phyloP scores from a whole-genome alignment of 2,329 filamentous ascomycete species.

The Ceratocystis colombiana region DNA sequence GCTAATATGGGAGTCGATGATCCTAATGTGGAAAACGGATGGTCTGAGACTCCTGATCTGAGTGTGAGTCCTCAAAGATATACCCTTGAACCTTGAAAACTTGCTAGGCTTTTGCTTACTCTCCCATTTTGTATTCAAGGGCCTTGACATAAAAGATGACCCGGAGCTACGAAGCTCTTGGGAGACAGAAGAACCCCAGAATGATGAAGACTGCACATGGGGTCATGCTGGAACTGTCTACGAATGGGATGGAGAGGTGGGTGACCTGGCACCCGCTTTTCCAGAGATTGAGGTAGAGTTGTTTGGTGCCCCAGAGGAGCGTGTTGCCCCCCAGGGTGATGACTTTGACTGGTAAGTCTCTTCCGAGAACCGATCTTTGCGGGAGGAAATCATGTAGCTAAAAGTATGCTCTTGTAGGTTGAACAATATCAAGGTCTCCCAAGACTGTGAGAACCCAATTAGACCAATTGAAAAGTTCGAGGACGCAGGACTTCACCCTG shows the following conservation, averaged over 20 bases:
- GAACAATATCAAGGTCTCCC: conserved; percentile 43
- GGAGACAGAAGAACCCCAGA: background rate
- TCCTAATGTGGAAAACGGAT: background rate
- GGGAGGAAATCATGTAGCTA: background rate
- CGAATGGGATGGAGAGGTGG: conserved; percentile 74
- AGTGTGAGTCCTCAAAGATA: background rate
- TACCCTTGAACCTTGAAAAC: background rate
- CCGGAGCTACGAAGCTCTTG: background rate
- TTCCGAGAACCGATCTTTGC: conserved; percentile 27
- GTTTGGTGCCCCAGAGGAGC: conserved; percentile 51
- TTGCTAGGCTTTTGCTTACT: background rate
- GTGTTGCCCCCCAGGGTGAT: conserved; percentile 28
- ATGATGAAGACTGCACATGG: background rate
- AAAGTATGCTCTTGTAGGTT: conserved; percentile 37
- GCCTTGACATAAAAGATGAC: background rate
- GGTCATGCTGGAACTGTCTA: conserved; percentile 44
- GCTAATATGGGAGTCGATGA: background rate
- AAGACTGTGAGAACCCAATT: conserved; percentile 47
- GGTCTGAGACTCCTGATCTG: background rate
- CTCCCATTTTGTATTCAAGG: background rate
- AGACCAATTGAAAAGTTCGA: conserved; percentile 50
- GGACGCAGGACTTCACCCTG: conserved; percentile 73
- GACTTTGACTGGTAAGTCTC: conserved; percentile 23
- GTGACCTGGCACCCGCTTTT: conserved; percentile 68
- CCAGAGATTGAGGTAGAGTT: conserved; percentile 63